These are phyloP conservation scores for Ceratocystis cacaofunesta DNA, from an alignment of 2,329 filamentous ascomycete genomes.

Conservation along the genomic window DNA sequence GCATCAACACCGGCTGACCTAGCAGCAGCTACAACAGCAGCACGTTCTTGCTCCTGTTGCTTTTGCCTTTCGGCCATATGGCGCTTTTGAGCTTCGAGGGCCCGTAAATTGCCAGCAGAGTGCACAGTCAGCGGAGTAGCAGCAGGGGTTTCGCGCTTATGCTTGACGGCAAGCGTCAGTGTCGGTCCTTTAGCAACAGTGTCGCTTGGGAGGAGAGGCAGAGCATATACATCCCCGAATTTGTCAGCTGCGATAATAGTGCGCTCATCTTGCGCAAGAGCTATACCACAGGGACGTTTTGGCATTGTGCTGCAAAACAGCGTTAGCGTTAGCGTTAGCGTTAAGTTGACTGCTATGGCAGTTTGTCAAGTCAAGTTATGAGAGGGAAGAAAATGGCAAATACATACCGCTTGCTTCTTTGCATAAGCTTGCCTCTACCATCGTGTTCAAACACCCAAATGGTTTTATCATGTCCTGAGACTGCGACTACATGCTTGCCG, in stretches of 20 bases:
- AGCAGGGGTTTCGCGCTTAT: conserved; percentile 30
- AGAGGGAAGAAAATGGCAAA: not conserved
- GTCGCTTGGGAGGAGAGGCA: conserved; percentile 48
- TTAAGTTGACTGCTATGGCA: not conserved
- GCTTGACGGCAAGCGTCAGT: conserved; percentile 20
- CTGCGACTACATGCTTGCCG: conserved; percentile 54
- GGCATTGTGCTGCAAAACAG: conserved; percentile 53
- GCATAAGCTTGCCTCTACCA: conserved; percentile 42
- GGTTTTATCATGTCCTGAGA: conserved; percentile 84
- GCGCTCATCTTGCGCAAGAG: conserved; percentile 50
- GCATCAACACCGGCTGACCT: conserved; percentile 16
- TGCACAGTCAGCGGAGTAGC: conserved; percentile 48
- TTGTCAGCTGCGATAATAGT: conserved; percentile 81
- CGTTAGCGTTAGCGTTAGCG: conserved; percentile 24
- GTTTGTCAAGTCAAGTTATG: not conserved
- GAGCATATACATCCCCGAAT: conserved; percentile 86
- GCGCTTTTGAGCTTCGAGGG: conserved; percentile 43
- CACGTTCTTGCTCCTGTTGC: conserved; percentile 20
- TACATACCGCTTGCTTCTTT: conserved; percentile 56
- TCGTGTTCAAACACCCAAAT: conserved; percentile 67
- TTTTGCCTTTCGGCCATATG: conserved; percentile 26
- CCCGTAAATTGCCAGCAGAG: conserved; percentile 46
- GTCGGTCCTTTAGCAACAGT: conserved; percentile 19
- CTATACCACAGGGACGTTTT: conserved; percentile 69
- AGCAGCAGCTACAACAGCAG: not conserved